phyloP scores from a whole-genome alignment of 805 yeast genomes.

The Wickerhamomyces bovis region DNA sequence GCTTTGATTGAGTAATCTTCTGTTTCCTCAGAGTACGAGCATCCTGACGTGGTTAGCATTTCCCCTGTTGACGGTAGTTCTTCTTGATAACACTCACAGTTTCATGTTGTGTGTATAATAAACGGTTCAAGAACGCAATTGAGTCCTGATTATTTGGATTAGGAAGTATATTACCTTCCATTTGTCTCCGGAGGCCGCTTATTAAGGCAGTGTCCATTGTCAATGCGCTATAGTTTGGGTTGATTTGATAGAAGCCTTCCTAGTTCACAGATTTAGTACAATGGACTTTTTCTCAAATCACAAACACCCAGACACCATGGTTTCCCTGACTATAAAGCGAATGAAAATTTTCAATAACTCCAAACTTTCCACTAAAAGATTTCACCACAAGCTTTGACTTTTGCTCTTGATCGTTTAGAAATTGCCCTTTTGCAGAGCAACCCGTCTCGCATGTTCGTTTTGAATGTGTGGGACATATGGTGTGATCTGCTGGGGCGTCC shows the following conservation, averaged over 20 bases:
- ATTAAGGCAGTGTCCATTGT: background rate
- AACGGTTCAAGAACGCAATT: conserved; percentile 6
- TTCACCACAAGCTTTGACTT: background rate
- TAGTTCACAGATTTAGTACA: no score
- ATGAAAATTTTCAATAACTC: background rate
- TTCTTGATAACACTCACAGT: conserved; percentile 3
- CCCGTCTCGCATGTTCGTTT: background rate
- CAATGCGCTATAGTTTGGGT: background rate
- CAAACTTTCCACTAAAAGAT: background rate
- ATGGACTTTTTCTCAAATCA: background rate
- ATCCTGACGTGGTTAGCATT: background rate
- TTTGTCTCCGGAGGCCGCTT: background rate
- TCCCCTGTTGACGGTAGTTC: background rate
- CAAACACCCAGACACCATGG: background rate
- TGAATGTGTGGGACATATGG: background rate
- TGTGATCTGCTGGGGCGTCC: background rate
- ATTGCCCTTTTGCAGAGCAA: background rate
- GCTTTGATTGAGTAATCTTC: background rate
- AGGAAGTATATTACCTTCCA: background rate
- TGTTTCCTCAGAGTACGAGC: background rate
- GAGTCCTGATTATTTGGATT: conserved; percentile 3
- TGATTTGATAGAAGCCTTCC: no score
- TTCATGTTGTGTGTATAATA: conserved; percentile 10
- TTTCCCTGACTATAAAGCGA: background rate
- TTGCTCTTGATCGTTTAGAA: background rate